phyloP scores from a whole-genome alignment of 768 basidiomycete genomes.

The Pisolithus sp. region DNA sequence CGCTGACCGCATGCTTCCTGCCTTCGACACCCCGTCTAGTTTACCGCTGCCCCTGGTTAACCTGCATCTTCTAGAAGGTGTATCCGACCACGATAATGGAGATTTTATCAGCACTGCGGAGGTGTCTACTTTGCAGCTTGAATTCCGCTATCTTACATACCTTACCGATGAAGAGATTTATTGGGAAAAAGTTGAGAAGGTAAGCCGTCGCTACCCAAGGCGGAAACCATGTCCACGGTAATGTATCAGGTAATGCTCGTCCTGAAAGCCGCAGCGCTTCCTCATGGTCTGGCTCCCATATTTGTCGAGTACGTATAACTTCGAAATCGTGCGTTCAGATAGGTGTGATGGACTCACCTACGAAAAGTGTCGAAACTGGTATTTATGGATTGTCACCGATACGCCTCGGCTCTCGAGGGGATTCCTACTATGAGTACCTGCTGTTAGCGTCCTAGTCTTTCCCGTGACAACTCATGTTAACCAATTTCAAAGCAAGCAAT shows the following conservation, averaged over 20 bases:
- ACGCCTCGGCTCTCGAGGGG: constrained; percentile 85
- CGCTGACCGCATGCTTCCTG: constrained; percentile 77
- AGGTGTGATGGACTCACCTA: constrained; percentile 8
- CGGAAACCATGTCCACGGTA: not conserved
- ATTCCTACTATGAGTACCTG: constrained; percentile 91
- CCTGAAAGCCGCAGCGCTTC: constrained; percentile 54
- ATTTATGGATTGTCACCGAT: constrained; percentile 63
- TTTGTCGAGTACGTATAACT: constrained; percentile 61
- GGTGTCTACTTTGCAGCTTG: constrained; percentile 83
- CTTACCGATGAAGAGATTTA: constrained; percentile 73
- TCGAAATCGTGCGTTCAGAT: not conserved
- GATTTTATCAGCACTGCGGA: constrained; percentile 77
- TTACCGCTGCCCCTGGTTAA: constrained; percentile 80
- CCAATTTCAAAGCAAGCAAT: constrained; percentile 21
- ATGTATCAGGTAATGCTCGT: constrained; percentile 55
- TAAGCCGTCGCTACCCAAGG: constrained; percentile 18
- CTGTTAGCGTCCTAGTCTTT: constrained; percentile 39
- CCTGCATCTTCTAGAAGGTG: constrained; percentile 52
- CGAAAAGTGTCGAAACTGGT: constrained; percentile 41
- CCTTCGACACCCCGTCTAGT: constrained; percentile 76
- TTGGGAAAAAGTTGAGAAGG: constrained; percentile 77
- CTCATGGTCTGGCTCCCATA: constrained; percentile 76
- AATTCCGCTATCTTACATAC: constrained; percentile 80
- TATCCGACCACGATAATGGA: constrained; percentile 51
- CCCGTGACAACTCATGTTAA: constrained; percentile 1